Conservation (phyloP, 129 eudicot species). For the Artemisia argyi region DNA sequence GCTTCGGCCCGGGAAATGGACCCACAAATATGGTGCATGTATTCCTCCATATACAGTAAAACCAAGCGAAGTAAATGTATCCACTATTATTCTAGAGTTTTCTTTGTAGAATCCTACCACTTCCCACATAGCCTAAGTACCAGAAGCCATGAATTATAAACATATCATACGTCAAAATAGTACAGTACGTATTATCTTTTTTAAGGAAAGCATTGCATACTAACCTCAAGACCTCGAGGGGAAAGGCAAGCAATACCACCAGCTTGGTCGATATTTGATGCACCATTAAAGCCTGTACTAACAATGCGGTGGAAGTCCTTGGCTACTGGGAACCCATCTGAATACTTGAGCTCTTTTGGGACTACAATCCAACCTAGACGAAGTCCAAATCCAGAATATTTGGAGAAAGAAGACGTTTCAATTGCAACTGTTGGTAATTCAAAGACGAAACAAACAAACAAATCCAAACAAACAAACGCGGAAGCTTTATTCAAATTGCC, state of each 20-base stretch:
- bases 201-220: neutral
- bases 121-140: conserved; percentile 70
- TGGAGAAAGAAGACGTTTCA: conserved; percentile 87
- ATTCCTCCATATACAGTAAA: conserved; percentile 89
- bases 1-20: conserved; percentile 83
- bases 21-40: conserved; percentile 91
- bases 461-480: too few relatives aligned
- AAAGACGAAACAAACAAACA: too few relatives aligned
- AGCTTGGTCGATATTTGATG: conserved; percentile 88
- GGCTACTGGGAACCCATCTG: conserved; percentile 83
- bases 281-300: conserved; percentile 93
- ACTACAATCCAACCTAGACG: conserved; percentile 95
- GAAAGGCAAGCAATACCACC: conserved; percentile 93
- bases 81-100: conserved; percentile 68
- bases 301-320: conserved; percentile 88
- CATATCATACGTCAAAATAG: too few relatives aligned
- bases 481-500: too few relatives aligned
- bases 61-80: conserved; percentile 88
- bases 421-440: conserved; percentile 48
- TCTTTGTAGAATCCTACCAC: conserved; percentile 85
- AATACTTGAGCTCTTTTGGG: conserved; percentile 75
- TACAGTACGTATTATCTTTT: too few relatives aligned
- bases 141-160: conserved; percentile 14
- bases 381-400: conserved; percentile 90
- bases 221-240: conserved; percentile 73